Conservation (phyloP, 1,139 yeast genomes). For the Geotrichum australiense region DNA sequence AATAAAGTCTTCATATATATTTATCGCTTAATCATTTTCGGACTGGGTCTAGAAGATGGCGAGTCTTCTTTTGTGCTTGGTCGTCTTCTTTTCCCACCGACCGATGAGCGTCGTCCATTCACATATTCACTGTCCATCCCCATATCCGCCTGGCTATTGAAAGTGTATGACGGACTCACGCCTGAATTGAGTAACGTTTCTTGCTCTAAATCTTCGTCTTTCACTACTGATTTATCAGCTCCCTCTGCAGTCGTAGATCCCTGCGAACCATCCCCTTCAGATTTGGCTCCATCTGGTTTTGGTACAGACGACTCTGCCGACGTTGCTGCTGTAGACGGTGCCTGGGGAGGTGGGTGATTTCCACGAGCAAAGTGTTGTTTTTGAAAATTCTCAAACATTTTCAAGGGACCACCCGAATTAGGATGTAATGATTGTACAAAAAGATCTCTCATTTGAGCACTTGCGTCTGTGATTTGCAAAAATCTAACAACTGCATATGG, state of each 20-base stretch:
- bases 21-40: conserved; percentile 14
- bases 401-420: conserved; percentile 49
- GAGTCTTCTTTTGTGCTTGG: conserved; percentile 19
- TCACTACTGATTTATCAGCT: conserved; percentile 18
- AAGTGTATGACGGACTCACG: conserved; percentile 1
- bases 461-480: conserved; percentile 68
- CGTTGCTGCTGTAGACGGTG: conserved; percentile 11
- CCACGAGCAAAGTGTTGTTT: conserved; percentile 1
- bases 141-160: conserved; percentile 7
- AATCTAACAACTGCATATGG: conserved; percentile 58
- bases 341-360: too few species aligned
- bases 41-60: conserved; percentile 14
- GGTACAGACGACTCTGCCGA: conserved; percentile 4
- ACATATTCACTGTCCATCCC: conserved; percentile 4
- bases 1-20: neutral
- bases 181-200: too few species aligned
- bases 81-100: conserved; percentile 17
- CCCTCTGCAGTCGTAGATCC: conserved; percentile 17
- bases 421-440: conserved; percentile 48
- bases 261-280: conserved; percentile 9
- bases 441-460: conserved; percentile 60
- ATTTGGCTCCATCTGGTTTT: conserved; percentile 5
- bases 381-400: conserved; percentile 47
- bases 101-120: conserved; percentile 8
- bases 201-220: conserved; percentile 14